These are phyloP conservation scores for Verbena officinalis DNA, from an alignment of 257 asterid species.

Conservation along the genomic window DNA sequence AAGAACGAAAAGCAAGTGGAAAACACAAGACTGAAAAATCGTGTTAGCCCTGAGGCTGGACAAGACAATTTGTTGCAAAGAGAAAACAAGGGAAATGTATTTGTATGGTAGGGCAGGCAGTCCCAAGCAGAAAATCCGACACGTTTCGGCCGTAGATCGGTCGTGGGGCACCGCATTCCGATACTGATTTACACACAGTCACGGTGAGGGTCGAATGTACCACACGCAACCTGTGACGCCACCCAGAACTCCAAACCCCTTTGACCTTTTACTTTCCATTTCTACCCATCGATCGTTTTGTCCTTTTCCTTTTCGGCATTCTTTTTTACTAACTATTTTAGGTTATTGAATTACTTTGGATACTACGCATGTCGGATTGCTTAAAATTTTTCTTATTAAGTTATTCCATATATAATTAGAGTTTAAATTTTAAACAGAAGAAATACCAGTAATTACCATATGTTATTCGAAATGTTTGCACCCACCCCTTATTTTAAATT, in stretches of 20 bases:
- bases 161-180: slow-evolving; percentile 12
- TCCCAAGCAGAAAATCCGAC: background rate
- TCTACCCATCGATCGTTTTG: background rate
- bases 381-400: too few species aligned
- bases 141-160: slow-evolving; percentile 23
- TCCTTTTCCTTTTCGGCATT: background rate
- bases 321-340: background rate
- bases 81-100: background rate
- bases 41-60: background rate
- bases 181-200: slow-evolving; percentile 8
- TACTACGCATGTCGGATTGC: too few species aligned
- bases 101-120: background rate
- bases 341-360: too few species aligned
- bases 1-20: background rate
- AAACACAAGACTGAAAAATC: background rate
- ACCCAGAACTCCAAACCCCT: slow-evolving; percentile 26
- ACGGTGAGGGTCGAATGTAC: slow-evolving; percentile 9
- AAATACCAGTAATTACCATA: too few species aligned
- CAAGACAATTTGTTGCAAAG: background rate
- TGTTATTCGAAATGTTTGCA: too few species aligned
- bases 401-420: too few species aligned
- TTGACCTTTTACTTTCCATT: background rate
- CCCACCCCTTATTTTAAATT: too few species aligned
- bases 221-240: slow-evolving; percentile 34
- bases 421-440: too few species aligned